Conservation (phyloP, 2,329 filamentous ascomycete species). For the Penicillium sp. region DNA sequence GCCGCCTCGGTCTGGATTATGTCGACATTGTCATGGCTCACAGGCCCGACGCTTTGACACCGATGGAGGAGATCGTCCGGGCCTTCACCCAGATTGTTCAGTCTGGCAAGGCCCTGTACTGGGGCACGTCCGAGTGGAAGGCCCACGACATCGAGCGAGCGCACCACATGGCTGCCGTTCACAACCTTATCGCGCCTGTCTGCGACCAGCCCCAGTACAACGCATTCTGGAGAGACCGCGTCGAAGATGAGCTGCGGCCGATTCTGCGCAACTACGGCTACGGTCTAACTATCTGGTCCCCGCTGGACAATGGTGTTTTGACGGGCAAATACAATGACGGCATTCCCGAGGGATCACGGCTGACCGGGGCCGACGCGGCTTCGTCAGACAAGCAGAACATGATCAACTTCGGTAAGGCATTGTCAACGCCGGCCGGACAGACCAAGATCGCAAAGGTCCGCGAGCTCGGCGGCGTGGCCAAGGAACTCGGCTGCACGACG, state of each 20-base stretch:
- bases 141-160: constrained; percentile 64
- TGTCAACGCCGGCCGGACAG: no score
- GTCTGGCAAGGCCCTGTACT: constrained; percentile 65
- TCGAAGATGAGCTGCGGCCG: constrained; percentile 58
- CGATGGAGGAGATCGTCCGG: constrained; percentile 67
- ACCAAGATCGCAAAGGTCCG: no score
- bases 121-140: constrained; percentile 66
- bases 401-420: constrained; percentile 19
- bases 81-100: constrained; percentile 69
- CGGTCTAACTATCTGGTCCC: constrained; percentile 61
- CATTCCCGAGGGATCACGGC: constrained; percentile 56
- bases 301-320: constrained; percentile 58
- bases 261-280: constrained; percentile 59
- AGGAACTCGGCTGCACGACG: constrained; percentile 49
- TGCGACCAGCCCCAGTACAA: constrained; percentile 63
- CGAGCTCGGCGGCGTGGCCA: constrained; percentile 11
- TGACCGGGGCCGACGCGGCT: constrained; percentile 37
- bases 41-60: constrained; percentile 61
- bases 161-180: constrained; percentile 56
- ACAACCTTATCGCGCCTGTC: constrained; percentile 54
- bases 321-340: constrained; percentile 66
- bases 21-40: constrained; percentile 70
- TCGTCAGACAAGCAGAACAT: constrained; percentile 32
- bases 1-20: constrained; percentile 61
- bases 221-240: constrained; percentile 57